Evolutionary conservation across 495 filamentous ascomycete species (phyloP).

Genomic region (Xylaria intraflava): DNA sequence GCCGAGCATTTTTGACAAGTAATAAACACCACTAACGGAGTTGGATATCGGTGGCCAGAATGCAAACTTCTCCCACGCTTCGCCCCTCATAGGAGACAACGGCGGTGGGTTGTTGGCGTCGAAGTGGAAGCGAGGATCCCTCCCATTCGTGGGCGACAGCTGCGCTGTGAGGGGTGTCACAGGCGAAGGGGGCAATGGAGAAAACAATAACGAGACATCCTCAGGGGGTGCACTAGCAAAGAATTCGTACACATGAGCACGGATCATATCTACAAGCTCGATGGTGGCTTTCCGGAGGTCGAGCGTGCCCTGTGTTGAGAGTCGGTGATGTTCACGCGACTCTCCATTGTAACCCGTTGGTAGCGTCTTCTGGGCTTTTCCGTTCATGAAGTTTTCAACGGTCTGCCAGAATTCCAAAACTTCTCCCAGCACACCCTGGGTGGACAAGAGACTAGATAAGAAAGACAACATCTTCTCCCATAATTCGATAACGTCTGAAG

Average conservation of each 20-base stretch:
- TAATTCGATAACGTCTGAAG: slow-evolving; percentile 69
- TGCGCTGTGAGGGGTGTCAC: slow-evolving; percentile 51
- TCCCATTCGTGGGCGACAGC: slow-evolving; percentile 41
- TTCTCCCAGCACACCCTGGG: slow-evolving; percentile 77
- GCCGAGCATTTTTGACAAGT: slow-evolving; percentile 70
- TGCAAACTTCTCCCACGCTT: slow-evolving; percentile 87
- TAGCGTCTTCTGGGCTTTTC: slow-evolving; percentile 70
- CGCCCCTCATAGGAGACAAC: slow-evolving; percentile 66
- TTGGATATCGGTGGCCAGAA: slow-evolving; percentile 96
- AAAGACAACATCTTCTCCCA: slow-evolving; percentile 80
- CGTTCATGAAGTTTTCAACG: slow-evolving; percentile 82
- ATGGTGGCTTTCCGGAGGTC: slow-evolving; percentile 71
- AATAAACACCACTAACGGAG: slow-evolving; percentile 79
- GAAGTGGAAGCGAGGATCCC: slow-evolving; percentile 69
- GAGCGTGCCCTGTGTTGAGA: slow-evolving; percentile 60
- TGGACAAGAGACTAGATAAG: slow-evolving; percentile 63
- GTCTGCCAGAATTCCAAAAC: slow-evolving; percentile 92
- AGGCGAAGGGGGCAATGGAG: slow-evolving; percentile 68
- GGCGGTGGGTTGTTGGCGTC: slow-evolving; percentile 70
- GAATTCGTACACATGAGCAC: slow-evolving; percentile 68
- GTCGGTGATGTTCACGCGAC: slow-evolving; percentile 74
- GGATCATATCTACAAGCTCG: slow-evolving; percentile 74
- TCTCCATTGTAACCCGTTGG: slow-evolving; percentile 80
- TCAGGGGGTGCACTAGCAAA: slow-evolving; percentile 88
- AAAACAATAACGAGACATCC: slow-evolving; percentile 78